phyloP scores from a whole-genome alignment of 192 early-diverging fungal species.

The Coemansia sp. region DNA sequence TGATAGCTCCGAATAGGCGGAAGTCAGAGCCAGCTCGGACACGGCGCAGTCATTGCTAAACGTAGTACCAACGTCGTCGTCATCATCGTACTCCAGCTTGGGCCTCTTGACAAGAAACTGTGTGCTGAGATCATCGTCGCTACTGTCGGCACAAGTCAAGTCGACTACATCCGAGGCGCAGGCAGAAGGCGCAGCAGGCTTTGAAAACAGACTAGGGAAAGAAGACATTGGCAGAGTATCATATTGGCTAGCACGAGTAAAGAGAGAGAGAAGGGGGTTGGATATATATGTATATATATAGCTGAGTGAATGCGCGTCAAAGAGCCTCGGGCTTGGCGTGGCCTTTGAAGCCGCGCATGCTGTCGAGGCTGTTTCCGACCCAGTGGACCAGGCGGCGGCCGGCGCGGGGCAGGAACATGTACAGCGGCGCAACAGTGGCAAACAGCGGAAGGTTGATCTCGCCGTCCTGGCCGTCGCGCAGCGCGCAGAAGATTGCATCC shows the following conservation, averaged over 20 bases:
- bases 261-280: neutral
- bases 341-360: slow-evolving; percentile 42
- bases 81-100: slow-evolving; percentile 8
- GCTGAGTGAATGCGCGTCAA: neutral
- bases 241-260: neutral
- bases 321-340: neutral
- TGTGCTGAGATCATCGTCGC: slow-evolving; percentile 11
- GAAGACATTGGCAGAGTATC: neutral
- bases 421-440: slow-evolving; percentile 27
- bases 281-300: neutral
- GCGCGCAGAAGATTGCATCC: slow-evolving; percentile 57
- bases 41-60: neutral
- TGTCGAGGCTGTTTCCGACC: slow-evolving; percentile 28
- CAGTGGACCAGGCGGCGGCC: slow-evolving; percentile 21
- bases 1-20: slow-evolving; percentile 32
- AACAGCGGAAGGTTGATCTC: slow-evolving; percentile 53
- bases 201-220: neutral
- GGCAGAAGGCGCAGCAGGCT: neutral
- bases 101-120: slow-evolving; percentile 8
- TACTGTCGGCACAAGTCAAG: slow-evolving; percentile 24
- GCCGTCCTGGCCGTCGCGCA: slow-evolving; percentile 58
- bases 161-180: slow-evolving; percentile 16
- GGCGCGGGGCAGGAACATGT: slow-evolving; percentile 22
- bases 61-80: neutral
- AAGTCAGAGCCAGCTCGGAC: slow-evolving; percentile 30